Evolutionary conservation across 2,329 filamentous ascomycete genomes (phyloP).

Genomic region (Alternaria burnsii): DNA sequence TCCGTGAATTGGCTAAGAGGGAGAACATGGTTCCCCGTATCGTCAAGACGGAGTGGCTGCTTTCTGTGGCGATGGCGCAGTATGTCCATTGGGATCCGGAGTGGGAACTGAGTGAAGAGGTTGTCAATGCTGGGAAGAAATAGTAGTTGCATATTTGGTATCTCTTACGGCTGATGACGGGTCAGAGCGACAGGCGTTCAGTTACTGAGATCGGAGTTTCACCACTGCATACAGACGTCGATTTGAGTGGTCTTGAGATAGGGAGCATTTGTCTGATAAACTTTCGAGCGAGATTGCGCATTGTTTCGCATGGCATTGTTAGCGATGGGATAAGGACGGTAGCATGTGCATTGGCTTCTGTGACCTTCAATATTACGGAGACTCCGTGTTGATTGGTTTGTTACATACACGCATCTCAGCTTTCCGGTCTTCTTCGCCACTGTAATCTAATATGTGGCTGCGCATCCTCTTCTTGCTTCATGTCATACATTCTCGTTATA

Average conservation of each 20-base stretch:
- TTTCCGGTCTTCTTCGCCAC: neutral
- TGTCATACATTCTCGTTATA: neutral
- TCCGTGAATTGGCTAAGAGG: slow-evolving; percentile 78
- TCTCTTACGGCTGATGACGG: slow-evolving; percentile 15
- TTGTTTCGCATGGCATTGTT: neutral
- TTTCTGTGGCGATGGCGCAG: slow-evolving; percentile 90
- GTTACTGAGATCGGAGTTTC: slow-evolving; percentile 17
- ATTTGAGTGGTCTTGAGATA: neutral
- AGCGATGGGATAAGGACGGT: neutral
- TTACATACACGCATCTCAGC: neutral
- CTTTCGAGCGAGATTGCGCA: neutral
- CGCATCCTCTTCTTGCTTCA: neutral
- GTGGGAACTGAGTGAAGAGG: slow-evolving; percentile 48
- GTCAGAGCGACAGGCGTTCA: slow-evolving; percentile 30
- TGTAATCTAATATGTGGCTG: neutral
- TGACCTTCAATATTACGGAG: neutral
- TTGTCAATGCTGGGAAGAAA: slow-evolving; percentile 33
- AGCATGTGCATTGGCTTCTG: neutral
- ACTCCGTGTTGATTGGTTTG: neutral
- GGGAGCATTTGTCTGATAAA: neutral
- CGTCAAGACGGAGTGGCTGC: slow-evolving; percentile 86
- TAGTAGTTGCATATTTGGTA: slow-evolving; percentile 8
- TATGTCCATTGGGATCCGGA: slow-evolving; percentile 61
- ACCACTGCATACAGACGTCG: slow-evolving; percentile 15
- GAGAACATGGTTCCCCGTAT: slow-evolving; percentile 83